Base-by-base conservation (phyloP, 2,329 filamentous ascomycete species). In the Mollisia scopiformis region DNA sequence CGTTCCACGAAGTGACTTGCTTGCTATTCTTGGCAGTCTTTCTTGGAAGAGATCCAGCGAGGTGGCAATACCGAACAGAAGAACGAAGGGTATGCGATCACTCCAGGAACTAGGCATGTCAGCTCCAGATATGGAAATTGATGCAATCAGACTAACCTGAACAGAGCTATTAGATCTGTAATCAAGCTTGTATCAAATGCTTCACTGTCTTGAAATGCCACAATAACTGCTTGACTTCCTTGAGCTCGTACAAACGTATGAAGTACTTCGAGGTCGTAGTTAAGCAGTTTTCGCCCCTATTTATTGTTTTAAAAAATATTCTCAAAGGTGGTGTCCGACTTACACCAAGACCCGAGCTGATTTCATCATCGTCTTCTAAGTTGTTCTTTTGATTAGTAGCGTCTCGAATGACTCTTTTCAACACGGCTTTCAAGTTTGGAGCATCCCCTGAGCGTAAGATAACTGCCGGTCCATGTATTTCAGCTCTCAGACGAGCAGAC, bases 121-220 rank as follows among this genome's bases (percentile, higher is more conserved):
- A 70, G 55, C 37, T 16, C 43, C 7, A 6, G 23, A 23, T 31
- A 16, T 13, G 3, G 21, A 14, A n/a, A 2, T 50, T 5, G n/a
- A 35, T 25, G 23, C 16, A 8, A 21, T 19, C 21, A 28, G 23
- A 75, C 82, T 52, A 79, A 90, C 88, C 85, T 84, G 62, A 94
- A 82, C 5, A 93, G 80, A 37, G 82, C 80, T 49, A 94, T 82
- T 35, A 92, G 72, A 60, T 94, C 90, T 1, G 87, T 87, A 13
- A 96, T 77, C n/a, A 95, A 75, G 30, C 78, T 78, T 50, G 85
- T 85, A 68, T 93, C 91, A 71, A 95, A 93, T 0, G 88, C 91
- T 75, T 95, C 92, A 64, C 90, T 92, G 70, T 95, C 91, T 72
- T 93, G 88, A 61, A 95, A 87, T 0, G 89, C 86, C 52, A 96